Evolutionary conservation across 2,329 filamentous ascomycete genomes (phyloP).

Genomic region (Eutypa lata): DNA sequence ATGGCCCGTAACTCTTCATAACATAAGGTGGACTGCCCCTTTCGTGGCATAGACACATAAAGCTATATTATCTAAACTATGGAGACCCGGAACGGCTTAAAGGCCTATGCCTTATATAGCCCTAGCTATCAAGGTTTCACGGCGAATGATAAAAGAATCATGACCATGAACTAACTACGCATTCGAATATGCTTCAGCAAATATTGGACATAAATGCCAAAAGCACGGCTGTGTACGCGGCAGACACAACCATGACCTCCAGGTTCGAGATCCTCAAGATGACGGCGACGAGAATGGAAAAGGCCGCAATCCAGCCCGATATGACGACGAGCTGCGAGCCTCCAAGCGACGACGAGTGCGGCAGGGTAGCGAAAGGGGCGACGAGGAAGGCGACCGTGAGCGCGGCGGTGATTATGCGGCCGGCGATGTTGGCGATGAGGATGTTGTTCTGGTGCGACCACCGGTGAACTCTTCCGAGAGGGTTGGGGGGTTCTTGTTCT

Average conservation of each 20-base stretch:
- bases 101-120: too few relatives aligned
- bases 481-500: too few relatives aligned
- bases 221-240: conserved; percentile 15
- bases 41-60: too few relatives aligned
- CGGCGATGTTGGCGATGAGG: conserved; percentile 1
- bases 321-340: conserved; percentile 7
- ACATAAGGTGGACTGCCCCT: too few relatives aligned
- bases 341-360: background rate
- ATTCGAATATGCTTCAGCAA: too few relatives aligned
- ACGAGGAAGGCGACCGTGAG: background rate
- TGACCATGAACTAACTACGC: too few relatives aligned
- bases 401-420: background rate
- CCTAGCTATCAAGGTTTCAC: too few relatives aligned
- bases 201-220: conserved; percentile 11
- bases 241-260: conserved; percentile 12
- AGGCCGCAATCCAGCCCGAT: background rate
- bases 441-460: conserved; percentile 9
- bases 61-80: too few relatives aligned
- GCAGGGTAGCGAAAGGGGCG: background rate
- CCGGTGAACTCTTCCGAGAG: background rate
- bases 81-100: too few relatives aligned
- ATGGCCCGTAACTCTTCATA: too few relatives aligned
- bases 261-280: conserved; percentile 8
- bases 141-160: too few relatives aligned
- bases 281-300: conserved; percentile 5